Base-by-base conservation (phyloP, 352 stramenopile genomes). In the Pythium chondricola region DNA sequence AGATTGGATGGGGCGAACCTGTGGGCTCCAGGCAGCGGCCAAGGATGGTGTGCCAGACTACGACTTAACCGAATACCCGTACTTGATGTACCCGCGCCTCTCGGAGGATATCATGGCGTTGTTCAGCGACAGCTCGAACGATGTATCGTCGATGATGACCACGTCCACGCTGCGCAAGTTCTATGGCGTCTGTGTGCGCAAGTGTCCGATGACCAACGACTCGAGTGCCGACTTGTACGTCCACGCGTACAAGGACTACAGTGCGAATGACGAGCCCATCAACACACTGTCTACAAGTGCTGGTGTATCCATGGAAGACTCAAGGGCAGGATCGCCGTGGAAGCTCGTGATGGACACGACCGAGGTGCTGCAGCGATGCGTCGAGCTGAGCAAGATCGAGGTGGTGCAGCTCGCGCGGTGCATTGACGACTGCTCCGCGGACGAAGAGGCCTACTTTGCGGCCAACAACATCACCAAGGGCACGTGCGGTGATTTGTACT, bases 1-100 rank as follows among this genome's bases (percentile, higher is more conserved):
- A 0, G 79, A 91, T 52, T 91, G 72, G 70, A 80, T 75, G 56
- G 79, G 79, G 0, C 62, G 74, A 0, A 85, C 74, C 1, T 91
- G 79, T n/a, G 79, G 79, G 20, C 61, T 74, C 18, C 53, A 76
- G 40, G 61, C 62, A 4, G 66, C 60, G 16, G 67, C 72, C 24
- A 82, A 61, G 11, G 69, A 63, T 36, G 50, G 35, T 18, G 56
- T 85, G 1, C 64, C 67, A 2, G 67, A 69, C 17, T 90, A 90
- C 54, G 74, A 90, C 53, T 51, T 90, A 21, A 81, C 67, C 10
- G 43, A 66, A 26, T 88, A 86, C 59, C 65, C 67, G 43, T 86
- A 80, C 47, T 60, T 87, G 47, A 72, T 86, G 27, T 90, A 88
- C 60, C 75, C 79, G 6, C 75, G 79, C 9, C 55, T 90, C 9